Base-by-base conservation (phyloP, 345 rosid species). In the Turnera subulata region DNA sequence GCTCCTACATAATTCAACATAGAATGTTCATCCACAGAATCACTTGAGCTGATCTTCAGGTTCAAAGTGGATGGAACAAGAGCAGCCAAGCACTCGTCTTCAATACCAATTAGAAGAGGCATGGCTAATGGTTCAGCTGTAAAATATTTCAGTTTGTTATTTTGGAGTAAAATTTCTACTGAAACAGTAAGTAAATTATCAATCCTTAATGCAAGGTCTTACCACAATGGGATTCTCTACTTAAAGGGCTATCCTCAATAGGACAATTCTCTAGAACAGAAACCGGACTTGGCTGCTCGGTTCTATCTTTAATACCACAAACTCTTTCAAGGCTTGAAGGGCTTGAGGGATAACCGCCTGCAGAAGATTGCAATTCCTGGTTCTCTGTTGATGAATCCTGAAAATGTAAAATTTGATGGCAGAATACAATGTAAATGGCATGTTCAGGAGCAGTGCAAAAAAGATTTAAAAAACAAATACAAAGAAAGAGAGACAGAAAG, bases 251-350 rank as follows among this genome's bases (percentile, higher is more conserved):
- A 8, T 78, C 88, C 59, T 80, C 84, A 16, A 57, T 11, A 53
- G 48, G 68, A 45, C 68, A 68, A 33, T 71, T 76, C 43, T 80
- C 82, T 2, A 84, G 83, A 52, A 87, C 85, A 26, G 88, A 80
- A 21, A 84, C 67, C 5, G 86, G 85, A 79, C 91, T 82, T 22
- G 83, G 80, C 61, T 82, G 86, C 55, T 79, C 84, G 52, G 56
- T 50, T 55, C 63, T 48, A n/a, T 63, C 70, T 25, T 69, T 66
- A 21, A 6, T 32, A 53, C 59, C 61, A 42, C 53, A 50, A 47
- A 69, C 50, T n/a, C 50, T 63, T 56, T 65, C 76, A 44, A 61
- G 11, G 55, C 49, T 63, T 46, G 25, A 22, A 47, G 79, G 59
- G 46, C 78, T 72, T 55, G 74, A 50, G 44, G 40, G 52, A 55